Conservation (phyloP, 768 basidiomycete species). For the Naganishia randhawae region DNA sequence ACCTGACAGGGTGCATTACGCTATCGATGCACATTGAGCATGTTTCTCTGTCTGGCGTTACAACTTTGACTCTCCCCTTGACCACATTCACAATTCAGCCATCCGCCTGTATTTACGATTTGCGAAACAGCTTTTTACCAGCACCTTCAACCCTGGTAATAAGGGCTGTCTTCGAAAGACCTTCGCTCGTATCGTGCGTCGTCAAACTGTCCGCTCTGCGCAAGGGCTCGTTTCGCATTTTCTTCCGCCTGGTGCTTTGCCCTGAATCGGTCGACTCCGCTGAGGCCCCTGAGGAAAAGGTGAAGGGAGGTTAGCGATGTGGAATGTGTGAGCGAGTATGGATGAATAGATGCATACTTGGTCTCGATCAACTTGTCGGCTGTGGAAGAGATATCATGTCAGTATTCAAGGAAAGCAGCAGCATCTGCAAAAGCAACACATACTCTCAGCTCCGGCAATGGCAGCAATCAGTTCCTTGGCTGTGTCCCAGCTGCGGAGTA, state of each 20-base stretch:
- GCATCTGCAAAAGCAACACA: background rate
- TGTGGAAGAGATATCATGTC: background rate
- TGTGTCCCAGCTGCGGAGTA: background rate
- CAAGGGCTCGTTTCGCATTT: constrained; percentile 10
- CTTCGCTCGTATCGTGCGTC: background rate
- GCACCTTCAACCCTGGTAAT: no score
- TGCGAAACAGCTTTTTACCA: no score
- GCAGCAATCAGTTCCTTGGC: constrained; percentile 19
- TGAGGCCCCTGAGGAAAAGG: background rate
- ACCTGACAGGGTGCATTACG: no score
- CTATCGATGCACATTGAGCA: no score
- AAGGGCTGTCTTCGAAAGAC: background rate
- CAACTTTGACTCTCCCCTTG: no score
- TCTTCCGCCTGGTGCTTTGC: constrained; percentile 9
- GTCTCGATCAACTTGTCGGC: constrained; percentile 25
- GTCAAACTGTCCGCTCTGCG: constrained; percentile 6
- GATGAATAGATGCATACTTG: background rate
- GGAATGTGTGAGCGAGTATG: background rate
- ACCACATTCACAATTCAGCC: no score
- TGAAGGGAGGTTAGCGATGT: background rate
- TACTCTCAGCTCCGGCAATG: constrained; percentile 18
- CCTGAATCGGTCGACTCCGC: background rate
- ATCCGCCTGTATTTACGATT: no score
- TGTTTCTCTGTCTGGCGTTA: no score
- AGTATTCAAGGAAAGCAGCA: background rate